Percentiles rank a stretch among this genome's conserved stretches.
These are phyloP conservation scores for Tylopilus rubrobrunneus DNA, from an alignment of 768 basidiomycete genomes.

Conservation along the genomic window DNA sequence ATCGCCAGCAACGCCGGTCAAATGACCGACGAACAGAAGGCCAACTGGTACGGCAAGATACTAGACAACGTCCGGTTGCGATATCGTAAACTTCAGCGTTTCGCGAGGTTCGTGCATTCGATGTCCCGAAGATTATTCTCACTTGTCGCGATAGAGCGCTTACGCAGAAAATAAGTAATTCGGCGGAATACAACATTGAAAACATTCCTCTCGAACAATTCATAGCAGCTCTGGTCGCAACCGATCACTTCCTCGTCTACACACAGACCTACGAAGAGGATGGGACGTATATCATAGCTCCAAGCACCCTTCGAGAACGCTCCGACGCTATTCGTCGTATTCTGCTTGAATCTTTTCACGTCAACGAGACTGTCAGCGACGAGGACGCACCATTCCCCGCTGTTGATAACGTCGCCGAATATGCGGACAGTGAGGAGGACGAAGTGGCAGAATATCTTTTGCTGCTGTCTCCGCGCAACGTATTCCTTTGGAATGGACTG, in stretches of 20 bases:
- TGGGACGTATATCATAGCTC: conserved; percentile 89
- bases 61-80: conserved; percentile 88
- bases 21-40: conserved; percentile 81
- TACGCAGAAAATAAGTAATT: conserved; percentile 88
- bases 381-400: conserved; percentile 45
- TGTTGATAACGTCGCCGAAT: conserved; percentile 35
- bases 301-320: conserved; percentile 68
- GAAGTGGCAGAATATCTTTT: conserved; percentile 73
- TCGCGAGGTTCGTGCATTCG: conserved; percentile 61
- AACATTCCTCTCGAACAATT: conserved; percentile 72
- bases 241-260: conserved; percentile 93
- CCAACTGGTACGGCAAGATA: conserved; percentile 89
- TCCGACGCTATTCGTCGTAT: conserved; percentile 76
- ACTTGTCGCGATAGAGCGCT: conserved; percentile 43
- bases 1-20: conserved; percentile 35
- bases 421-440: conserved; percentile 49
- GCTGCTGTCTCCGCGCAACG: conserved; percentile 76
- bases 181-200: conserved; percentile 85
- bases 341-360: conserved; percentile 80
- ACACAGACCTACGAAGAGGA: conserved; percentile 83
- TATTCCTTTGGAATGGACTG: conserved; percentile 90
- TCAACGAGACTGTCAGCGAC: conserved; percentile 53
- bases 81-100: conserved; percentile 91
- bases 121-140: conserved; percentile 1
- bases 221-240: conserved; percentile 71